Percentiles rank a stretch among this genome's conserved stretches.
Conservation (phyloP, 2,329 filamentous ascomycete species). For the Pochonia chlamydosporia region DNA sequence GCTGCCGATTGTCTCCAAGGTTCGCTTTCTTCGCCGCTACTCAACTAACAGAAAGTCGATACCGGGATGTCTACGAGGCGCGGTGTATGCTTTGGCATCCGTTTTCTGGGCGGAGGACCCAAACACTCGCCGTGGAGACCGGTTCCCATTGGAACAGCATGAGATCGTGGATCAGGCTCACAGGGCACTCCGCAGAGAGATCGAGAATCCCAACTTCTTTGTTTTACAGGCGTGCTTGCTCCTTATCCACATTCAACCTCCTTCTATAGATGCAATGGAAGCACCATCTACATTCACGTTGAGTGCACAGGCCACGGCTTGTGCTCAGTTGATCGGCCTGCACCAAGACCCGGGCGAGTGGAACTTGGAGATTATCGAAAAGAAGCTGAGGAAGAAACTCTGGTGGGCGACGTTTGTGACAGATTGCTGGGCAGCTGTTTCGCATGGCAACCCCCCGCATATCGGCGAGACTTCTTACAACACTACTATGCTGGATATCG, state of each 20-base stretch:
- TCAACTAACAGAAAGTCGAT: constrained; percentile 29
- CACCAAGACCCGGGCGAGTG: constrained; percentile 37
- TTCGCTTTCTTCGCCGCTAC: constrained; percentile 35
- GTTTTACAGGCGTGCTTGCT: constrained; percentile 41
- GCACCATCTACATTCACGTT: constrained; percentile 39
- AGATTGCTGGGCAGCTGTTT: constrained; percentile 40
- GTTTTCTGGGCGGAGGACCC: constrained; percentile 9
- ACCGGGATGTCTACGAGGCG: constrained; percentile 38
- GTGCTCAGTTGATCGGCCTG: constrained; percentile 39
- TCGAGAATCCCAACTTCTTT: constrained; percentile 40
- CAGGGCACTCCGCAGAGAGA: constrained; percentile 35
- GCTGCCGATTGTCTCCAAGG: constrained; percentile 38
- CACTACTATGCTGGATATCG: constrained; percentile 31
- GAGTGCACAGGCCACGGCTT: constrained; percentile 35
- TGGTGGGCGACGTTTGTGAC: constrained; percentile 39
- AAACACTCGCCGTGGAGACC: constrained; percentile 6
- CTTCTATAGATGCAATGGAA: constrained; percentile 39
- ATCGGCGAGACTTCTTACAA: constrained; percentile 34
- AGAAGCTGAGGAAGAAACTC: constrained; percentile 35
- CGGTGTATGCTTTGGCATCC: constrained; percentile 37
- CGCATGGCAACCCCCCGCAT: constrained; percentile 41
- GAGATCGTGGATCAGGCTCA: constrained; percentile 36
- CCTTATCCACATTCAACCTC: constrained; percentile 38
- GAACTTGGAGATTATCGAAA: constrained; percentile 37
- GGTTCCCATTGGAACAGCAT: constrained; percentile 31